Percentiles rank a stretch among this genome's conserved stretches.
These are phyloP conservation scores for Stachybotrys echinatus DNA, from an alignment of 2,329 filamentous ascomycete species.

Conservation along the genomic window DNA sequence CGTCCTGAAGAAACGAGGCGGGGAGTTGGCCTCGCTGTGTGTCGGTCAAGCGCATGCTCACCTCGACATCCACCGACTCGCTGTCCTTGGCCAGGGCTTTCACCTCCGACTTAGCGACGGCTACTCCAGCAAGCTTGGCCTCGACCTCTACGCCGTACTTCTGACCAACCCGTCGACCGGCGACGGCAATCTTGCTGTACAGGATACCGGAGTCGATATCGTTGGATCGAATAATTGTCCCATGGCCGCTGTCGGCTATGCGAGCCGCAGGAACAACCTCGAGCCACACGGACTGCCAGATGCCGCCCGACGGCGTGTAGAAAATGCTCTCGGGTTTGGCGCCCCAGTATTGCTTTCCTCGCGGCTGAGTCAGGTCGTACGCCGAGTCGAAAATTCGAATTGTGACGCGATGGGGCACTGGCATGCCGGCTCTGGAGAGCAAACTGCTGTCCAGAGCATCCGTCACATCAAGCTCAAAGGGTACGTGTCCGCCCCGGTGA, in stretches of 20 bases:
- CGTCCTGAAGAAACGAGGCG: conserved; percentile 20
- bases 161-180: conserved; percentile 41
- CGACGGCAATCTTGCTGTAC: conserved; percentile 42
- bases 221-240: conserved; percentile 51
- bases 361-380: conserved; percentile 57
- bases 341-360: conserved; percentile 64
- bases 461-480: conserved; percentile 53
- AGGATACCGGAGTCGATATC: conserved; percentile 48
- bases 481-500: conserved; percentile 55
- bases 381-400: conserved; percentile 59
- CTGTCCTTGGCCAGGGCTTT: conserved; percentile 42
- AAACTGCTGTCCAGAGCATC: conserved; percentile 31
- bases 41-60: conserved; percentile 42
- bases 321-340: conserved; percentile 56
- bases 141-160: conserved; percentile 47
- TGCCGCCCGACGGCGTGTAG: conserved; percentile 52
- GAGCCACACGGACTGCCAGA: conserved; percentile 54
- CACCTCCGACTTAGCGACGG: conserved; percentile 37
- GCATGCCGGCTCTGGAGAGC: conserved; percentile 10
- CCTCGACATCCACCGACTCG: conserved; percentile 38
- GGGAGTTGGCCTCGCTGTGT: conserved; percentile 34
- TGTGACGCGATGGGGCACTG: conserved; percentile 36
- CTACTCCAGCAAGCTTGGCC: conserved; percentile 42
- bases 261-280: conserved; percentile 48
- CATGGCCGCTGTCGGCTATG: conserved; percentile 50